Base-by-base conservation (phyloP, 2,329 filamentous ascomycete genomes). In the Beauveria scarabaeidicola region DNA sequence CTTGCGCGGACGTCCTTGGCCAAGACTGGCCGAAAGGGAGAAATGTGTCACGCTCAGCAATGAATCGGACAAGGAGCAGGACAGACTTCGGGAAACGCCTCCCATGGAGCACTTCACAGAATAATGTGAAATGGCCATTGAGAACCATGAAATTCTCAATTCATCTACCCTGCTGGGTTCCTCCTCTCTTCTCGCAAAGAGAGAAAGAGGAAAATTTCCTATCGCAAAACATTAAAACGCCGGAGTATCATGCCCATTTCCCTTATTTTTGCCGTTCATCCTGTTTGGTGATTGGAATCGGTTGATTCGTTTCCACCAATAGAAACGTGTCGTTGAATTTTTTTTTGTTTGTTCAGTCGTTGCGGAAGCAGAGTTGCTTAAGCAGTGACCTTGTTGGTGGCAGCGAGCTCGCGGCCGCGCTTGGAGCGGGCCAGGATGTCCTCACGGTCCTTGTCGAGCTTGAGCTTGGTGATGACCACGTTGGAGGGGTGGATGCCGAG, bases 391-490 rank as follows among this genome's bases (percentile, higher is more conserved):
- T 87, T 87, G 80, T 77, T 78, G 82, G 91, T 91, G 76, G 80
- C 80, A 75, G 81, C 81, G 74, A 85, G 82, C 81, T 93, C 90
- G 66, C 89, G 87, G 73, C 90, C 90, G 68, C 81, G 78, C 80
- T 87, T 87, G 81, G 89, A 91, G 79, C 90, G 86, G 81, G 90
- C 89, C 70, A 95, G 83, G 74, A 94, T 94, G 76, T 80, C 81
- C 84, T 94, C 90, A 70, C 90, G 88, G 81, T 95, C 90, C 87
- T 94, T 93, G 85, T 94, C 90, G 73, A 97, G 84, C 89, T 97
- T 96, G 78, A 97, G 86, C 87, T 97, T 97, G 82, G 88, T 96
- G 83, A 99, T 89, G 82, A 96, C 88, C 70, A 96, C 91, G 81
- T 97, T 97, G 81, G 89, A 95, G 73, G 94, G 88, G 81, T 93